phyloP scores from a whole-genome alignment of 139 green algal species.

The Ettlia oleoabundans region DNA sequence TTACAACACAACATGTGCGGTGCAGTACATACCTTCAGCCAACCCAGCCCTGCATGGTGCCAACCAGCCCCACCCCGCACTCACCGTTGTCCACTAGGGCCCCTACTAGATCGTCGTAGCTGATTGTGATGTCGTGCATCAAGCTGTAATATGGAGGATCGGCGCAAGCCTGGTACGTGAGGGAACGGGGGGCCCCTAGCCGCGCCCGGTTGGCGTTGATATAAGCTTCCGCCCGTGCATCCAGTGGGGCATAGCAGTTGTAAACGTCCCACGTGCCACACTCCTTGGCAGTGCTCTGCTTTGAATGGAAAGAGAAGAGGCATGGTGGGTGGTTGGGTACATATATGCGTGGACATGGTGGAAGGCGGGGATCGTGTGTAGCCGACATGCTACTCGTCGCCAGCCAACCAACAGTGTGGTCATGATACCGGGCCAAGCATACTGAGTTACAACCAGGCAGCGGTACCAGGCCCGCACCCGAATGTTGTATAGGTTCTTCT shows the following conservation, averaged over 20 bases:
- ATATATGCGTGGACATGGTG: too few relatives aligned
- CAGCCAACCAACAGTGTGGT: too few relatives aligned
- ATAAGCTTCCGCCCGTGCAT: not conserved
- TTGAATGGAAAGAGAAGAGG: too few relatives aligned
- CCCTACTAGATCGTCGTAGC: conserved; percentile 7
- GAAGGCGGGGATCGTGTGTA: too few relatives aligned
- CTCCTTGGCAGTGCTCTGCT: not conserved
- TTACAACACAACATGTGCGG: too few relatives aligned
- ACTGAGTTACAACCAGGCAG: not conserved
- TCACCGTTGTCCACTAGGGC: conserved; percentile 12
- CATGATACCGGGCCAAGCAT: too few relatives aligned
- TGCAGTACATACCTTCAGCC: too few relatives aligned
- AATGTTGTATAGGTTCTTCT: not conserved
- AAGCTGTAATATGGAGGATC: not conserved
- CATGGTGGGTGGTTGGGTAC: too few relatives aligned
- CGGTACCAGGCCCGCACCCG: not conserved
- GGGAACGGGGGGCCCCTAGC: not conserved
- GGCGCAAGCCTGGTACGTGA: not conserved
- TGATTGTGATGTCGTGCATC: not conserved
- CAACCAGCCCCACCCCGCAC: too few relatives aligned
- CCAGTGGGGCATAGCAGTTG: not conserved
- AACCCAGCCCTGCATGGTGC: too few relatives aligned
- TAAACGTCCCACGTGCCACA: not conserved
- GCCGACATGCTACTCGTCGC: too few relatives aligned
- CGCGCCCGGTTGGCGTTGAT: conserved; percentile 6